Evolutionary conservation across 768 basidiomycete genomes (phyloP), one percentile per base, ranked within the genome.

Genomic region (Candolleomyces eurysporus): DNA sequence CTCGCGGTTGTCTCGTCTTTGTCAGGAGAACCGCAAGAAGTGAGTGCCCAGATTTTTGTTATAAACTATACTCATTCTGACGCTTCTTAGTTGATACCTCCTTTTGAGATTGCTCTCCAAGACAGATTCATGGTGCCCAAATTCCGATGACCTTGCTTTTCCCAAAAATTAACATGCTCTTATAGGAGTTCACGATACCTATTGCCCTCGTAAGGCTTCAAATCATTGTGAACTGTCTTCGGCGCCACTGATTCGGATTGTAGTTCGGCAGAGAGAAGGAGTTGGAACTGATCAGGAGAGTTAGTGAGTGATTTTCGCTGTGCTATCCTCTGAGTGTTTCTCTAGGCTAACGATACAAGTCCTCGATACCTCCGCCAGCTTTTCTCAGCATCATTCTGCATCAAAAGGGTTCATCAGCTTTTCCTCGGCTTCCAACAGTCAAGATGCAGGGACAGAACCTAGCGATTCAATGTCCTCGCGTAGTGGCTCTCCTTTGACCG

Each of bases 241-340:
- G 6, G 19, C 36, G 50, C 61, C 30, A 53, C 59, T 50, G 50
- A 62, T 62, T 16, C 62, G 39, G 48, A 36, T 48, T 40, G 21
- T 58, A 86, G 84, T 90, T 88, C 67, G 90, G 90, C 7, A 80
- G 90, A 50, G 87, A 90, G 53, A 87, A 82, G 66, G 89, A 90
- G 71, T 73, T 90, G 1, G 88, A 90, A 48, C 73, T 77, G 48
- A 86, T 91, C 59, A 80, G 86, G 51, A 86, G 82, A 70, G 84
- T 90, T 60, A 87, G 82, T 84, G 66, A 76, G 82, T 84, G 50
- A 51, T 36, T 4, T 48, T 11, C 30, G 16, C 43, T 26, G 13
- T 36, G 7, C 19, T 36, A 48, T n/a, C 16, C 43, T 22, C 16
- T 6, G 13, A 19, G 45, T 14, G 31, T 26, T 32, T 26, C 26